Percentiles rank a stretch among this genome's conserved stretches.
Evolutionary conservation across 1,139 yeast genomes (phyloP).

Genomic region (Tardiomyces blankii): DNA sequence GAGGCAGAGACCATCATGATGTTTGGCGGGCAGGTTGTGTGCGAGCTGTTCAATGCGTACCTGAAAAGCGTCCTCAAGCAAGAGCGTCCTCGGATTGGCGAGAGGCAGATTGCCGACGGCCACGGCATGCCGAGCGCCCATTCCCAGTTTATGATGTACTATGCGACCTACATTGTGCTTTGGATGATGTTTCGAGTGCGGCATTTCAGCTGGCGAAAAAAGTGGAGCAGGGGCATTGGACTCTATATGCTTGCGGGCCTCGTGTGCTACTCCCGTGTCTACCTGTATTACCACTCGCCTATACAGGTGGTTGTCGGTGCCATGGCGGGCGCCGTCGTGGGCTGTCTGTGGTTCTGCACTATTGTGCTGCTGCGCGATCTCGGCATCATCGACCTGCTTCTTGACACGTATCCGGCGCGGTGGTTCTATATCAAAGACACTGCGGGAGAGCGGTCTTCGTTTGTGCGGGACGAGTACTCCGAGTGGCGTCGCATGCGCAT

Average conservation of each 20-base stretch:
- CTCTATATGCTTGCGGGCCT: constrained; percentile 26
- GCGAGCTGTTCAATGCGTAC: constrained; percentile 62
- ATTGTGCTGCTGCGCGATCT: constrained; percentile 32
- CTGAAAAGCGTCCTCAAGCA: constrained; percentile 55
- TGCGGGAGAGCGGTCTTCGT: constrained; percentile 22
- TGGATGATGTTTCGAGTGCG: constrained; percentile 35
- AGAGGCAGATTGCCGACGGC: constrained; percentile 30
- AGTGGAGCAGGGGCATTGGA: constrained; percentile 16
- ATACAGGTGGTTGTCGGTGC: constrained; percentile 70
- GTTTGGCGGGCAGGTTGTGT: constrained; percentile 76
- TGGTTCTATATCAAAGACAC: constrained; percentile 28
- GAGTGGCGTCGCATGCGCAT: constrained; percentile 16
- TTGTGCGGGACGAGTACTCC: constrained; percentile 23
- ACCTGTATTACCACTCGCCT: constrained; percentile 63
- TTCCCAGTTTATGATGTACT: constrained; percentile 89
- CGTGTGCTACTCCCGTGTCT: constrained; percentile 68
- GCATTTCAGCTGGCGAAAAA: constrained; percentile 22
- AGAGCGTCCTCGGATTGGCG: constrained; percentile 50
- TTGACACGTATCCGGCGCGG: constrained; percentile 23
- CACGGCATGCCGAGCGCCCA: constrained; percentile 98
- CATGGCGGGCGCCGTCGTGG: constrained; percentile 48
- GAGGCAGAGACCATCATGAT: constrained; percentile 79
- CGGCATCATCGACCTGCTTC: constrained; percentile 26
- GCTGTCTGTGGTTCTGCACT: constrained; percentile 45
- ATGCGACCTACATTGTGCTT: constrained; percentile 52